phyloP scores from a whole-genome alignment of 2,329 filamentous ascomycete species.

The Pseudogymnoascus sp. region DNA sequence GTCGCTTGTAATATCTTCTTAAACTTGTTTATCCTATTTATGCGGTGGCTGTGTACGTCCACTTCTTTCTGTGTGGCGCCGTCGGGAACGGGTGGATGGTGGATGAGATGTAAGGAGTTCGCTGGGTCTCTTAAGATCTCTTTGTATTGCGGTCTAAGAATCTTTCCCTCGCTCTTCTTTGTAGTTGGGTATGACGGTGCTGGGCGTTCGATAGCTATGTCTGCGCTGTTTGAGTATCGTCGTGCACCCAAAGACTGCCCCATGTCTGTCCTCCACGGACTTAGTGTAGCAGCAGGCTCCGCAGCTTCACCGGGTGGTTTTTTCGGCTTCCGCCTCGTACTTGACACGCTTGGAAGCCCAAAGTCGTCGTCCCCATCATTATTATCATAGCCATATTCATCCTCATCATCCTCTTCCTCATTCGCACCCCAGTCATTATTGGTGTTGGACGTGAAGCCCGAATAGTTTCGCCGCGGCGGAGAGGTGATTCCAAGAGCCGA shows the following conservation, averaged over 20 bases:
- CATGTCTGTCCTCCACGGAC: constrained; percentile 32
- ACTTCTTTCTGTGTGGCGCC: constrained; percentile 74
- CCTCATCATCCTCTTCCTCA: constrained; percentile 57
- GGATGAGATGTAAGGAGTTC: constrained; percentile 89
- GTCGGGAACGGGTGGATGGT: constrained; percentile 65
- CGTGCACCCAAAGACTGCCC: constrained; percentile 36
- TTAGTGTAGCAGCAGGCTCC: constrained; percentile 24
- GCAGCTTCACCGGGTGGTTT: constrained; percentile 21
- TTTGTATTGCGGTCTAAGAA: constrained; percentile 92
- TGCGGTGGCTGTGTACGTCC: constrained; percentile 77
- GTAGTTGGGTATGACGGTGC: constrained; percentile 75
- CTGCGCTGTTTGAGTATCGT: constrained; percentile 73
- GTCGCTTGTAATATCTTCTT: constrained; percentile 91
- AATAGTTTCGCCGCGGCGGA: constrained; percentile 65
- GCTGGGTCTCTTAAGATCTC: constrained; percentile 84
- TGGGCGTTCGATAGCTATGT: constrained; percentile 86
- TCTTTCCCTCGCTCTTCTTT: constrained; percentile 88
- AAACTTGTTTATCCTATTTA: constrained; percentile 96
- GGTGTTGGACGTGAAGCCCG: constrained; percentile 70
- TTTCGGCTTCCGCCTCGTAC: constrained; percentile 69
- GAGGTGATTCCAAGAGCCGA: constrained; percentile 46
- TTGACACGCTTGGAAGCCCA: constrained; percentile 83
- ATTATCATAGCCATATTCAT: constrained; percentile 67
- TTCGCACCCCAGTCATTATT: constrained; percentile 75
- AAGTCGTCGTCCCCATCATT: constrained; percentile 86